phyloP scores from a whole-genome alignment of 2,329 filamentous ascomycete genomes.

The Alternaria tenuissima region DNA sequence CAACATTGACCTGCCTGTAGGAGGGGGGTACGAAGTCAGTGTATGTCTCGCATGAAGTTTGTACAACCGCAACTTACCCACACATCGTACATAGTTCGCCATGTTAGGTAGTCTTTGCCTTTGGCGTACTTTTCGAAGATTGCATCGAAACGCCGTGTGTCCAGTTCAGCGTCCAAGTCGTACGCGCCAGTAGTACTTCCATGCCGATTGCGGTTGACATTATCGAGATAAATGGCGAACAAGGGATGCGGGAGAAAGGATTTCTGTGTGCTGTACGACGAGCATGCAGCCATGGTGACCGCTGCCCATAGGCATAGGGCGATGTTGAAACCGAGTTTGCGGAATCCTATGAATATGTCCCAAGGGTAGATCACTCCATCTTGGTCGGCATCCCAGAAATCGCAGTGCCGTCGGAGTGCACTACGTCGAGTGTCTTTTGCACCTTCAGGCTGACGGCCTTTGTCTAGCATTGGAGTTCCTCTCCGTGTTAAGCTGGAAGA shows the following conservation, averaged over 20 bases:
- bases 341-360: slow-evolving; percentile 30
- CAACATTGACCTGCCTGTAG: slow-evolving; percentile 21
- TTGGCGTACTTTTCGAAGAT: slow-evolving; percentile 28
- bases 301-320: slow-evolving; percentile 27
- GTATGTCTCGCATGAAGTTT: not conserved
- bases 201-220: slow-evolving; percentile 25
- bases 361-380: slow-evolving; percentile 27
- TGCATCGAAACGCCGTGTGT: slow-evolving; percentile 24
- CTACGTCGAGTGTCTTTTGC: slow-evolving; percentile 13
- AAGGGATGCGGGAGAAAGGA: slow-evolving; percentile 24
- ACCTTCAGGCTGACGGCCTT: not conserved
- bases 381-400: slow-evolving; percentile 27
- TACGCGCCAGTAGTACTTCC: slow-evolving; percentile 30
- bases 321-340: slow-evolving; percentile 23
- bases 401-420: slow-evolving; percentile 25
- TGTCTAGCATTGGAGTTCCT: not conserved
- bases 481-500: not conserved
- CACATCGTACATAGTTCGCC: slow-evolving; percentile 17
- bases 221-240: slow-evolving; percentile 27
- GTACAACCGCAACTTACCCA: not conserved
- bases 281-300: slow-evolving; percentile 24
- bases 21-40: not conserved
- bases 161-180: slow-evolving; percentile 25
- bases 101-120: slow-evolving; percentile 22
- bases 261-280: slow-evolving; percentile 24